These are phyloP conservation scores for Skeletonema menzelii DNA, from an alignment of 108 stramenopile genomes.

Conservation along the genomic window DNA sequence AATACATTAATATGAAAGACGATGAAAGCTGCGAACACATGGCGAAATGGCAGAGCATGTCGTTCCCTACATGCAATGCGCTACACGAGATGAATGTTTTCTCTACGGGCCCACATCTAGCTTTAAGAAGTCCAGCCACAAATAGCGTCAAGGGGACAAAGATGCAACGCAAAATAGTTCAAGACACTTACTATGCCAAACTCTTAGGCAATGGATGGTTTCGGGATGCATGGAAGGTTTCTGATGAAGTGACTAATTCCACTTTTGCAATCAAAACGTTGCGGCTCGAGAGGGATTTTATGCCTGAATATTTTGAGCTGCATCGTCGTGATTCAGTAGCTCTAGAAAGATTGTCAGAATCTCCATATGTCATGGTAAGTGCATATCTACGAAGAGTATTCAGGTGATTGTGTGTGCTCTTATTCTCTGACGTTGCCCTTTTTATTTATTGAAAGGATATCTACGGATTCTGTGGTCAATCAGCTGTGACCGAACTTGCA, in stretches of 20 bases:
- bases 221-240: constrained; percentile 1
- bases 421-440: not conserved
- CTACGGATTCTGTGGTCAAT: constrained; percentile 73
- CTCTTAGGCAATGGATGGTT: not conserved
- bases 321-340: constrained; percentile 76
- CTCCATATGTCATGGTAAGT: constrained; percentile 51
- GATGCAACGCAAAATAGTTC: not conserved
- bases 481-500: constrained; percentile 68
- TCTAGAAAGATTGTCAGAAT: constrained; percentile 61
- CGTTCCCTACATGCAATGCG: constrained; percentile 61
- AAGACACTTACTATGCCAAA: not conserved
- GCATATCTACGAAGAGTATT: not conserved
- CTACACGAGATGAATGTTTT: constrained; percentile 51
- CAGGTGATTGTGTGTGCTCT: not conserved
- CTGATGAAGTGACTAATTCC: not conserved
- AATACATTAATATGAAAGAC: not conserved
- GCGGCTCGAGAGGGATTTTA: constrained; percentile 55
- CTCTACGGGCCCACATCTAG: not conserved
- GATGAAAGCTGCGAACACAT: constrained; percentile 57
- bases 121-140: not conserved
- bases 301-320: constrained; percentile 60
- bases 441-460: constrained; percentile 31
- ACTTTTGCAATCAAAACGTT: not conserved
- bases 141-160: not conserved
- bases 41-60: constrained; percentile 60